Percentiles rank a stretch among this genome's conserved stretches.
phyloP scores from a whole-genome alignment of 805 yeast genomes.

The Suhomyces pyralidae region DNA sequence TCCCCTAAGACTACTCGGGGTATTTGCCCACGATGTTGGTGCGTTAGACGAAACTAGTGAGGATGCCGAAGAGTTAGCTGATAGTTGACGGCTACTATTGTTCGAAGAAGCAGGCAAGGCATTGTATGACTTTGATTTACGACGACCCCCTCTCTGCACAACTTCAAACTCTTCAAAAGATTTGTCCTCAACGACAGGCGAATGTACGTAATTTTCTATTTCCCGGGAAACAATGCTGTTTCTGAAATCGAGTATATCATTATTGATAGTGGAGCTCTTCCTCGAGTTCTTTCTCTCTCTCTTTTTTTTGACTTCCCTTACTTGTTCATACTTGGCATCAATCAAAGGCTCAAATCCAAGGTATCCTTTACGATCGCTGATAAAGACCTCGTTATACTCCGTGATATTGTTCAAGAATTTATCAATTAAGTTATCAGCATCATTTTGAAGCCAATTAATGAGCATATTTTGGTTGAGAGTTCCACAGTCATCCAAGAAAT shows the following conservation, averaged over 20 bases:
- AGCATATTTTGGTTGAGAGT: slow-evolving; percentile 9
- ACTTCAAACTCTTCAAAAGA: slow-evolving; percentile 20
- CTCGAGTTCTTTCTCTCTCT: slow-evolving; percentile 20
- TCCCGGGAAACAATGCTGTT: slow-evolving; percentile 18
- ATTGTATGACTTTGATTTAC: slow-evolving; percentile 12
- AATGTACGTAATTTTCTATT: slow-evolving; percentile 8
- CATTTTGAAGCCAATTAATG: slow-evolving; percentile 19
- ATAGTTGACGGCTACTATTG: background rate
- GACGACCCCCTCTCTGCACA: slow-evolving; percentile 19
- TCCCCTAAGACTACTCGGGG: background rate
- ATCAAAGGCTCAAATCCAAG: slow-evolving; percentile 33
- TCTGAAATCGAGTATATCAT: slow-evolving; percentile 23
- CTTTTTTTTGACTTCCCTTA: slow-evolving; percentile 9
- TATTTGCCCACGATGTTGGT: background rate
- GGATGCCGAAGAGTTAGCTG: slow-evolving; percentile 3
- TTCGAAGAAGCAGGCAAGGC: slow-evolving; percentile 6
- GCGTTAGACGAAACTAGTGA: background rate
- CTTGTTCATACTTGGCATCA: slow-evolving; percentile 25
- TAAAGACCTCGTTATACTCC: slow-evolving; percentile 28
- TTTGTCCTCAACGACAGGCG: slow-evolving; percentile 19
- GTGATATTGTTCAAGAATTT: slow-evolving; percentile 19
- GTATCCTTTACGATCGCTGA: slow-evolving; percentile 34
- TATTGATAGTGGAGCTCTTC: slow-evolving; percentile 21
- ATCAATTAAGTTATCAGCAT: slow-evolving; percentile 16
- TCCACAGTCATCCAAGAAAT: slow-evolving; percentile 18